Conservation (phyloP, 805 yeast species). For the Ogataea pilisensis region DNA sequence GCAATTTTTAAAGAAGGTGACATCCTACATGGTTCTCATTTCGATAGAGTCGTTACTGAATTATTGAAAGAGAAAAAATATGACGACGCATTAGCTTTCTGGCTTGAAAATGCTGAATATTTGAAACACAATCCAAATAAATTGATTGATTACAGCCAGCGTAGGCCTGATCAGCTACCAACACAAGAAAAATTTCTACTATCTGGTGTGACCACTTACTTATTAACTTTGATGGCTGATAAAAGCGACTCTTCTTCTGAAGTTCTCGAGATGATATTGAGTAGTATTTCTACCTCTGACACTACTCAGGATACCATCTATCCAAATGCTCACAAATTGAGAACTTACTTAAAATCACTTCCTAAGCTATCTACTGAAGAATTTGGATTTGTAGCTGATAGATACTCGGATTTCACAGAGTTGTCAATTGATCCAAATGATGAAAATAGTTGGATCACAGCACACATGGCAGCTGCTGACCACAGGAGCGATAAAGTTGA, state of each 20-base stretch:
- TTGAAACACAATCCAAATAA: constrained; percentile 18
- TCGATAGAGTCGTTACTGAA: constrained; percentile 20
- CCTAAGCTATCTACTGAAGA: not conserved
- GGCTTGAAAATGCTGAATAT: constrained; percentile 27
- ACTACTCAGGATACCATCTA: not conserved
- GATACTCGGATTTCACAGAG: constrained; percentile 5
- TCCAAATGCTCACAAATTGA: not conserved
- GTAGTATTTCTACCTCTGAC: not conserved
- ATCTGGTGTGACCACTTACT: constrained; percentile 11
- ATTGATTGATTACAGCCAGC: constrained; percentile 1
- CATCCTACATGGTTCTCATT: constrained; percentile 26
- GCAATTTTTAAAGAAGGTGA: constrained; percentile 13
- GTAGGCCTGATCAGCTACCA: not conserved
- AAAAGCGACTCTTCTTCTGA: constrained; percentile 17
- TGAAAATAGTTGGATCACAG: constrained; percentile 8
- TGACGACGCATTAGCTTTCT: constrained; percentile 25
- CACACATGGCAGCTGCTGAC: constrained; percentile 14
- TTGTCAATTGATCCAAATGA: constrained; percentile 21
- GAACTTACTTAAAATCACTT: constrained; percentile 6
- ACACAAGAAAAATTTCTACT: constrained; percentile 1
- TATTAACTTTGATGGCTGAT: constrained; percentile 17
- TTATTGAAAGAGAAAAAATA: constrained; percentile 22
- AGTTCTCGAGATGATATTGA: constrained; percentile 10
- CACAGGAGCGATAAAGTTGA: constrained; percentile 15
- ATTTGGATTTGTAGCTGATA: constrained; percentile 3